Percentiles rank a stretch among this genome's conserved stretches.
These are phyloP conservation scores for Nasturtium officinale DNA, from an alignment of 345 rosid genomes.

Conservation along the genomic window DNA sequence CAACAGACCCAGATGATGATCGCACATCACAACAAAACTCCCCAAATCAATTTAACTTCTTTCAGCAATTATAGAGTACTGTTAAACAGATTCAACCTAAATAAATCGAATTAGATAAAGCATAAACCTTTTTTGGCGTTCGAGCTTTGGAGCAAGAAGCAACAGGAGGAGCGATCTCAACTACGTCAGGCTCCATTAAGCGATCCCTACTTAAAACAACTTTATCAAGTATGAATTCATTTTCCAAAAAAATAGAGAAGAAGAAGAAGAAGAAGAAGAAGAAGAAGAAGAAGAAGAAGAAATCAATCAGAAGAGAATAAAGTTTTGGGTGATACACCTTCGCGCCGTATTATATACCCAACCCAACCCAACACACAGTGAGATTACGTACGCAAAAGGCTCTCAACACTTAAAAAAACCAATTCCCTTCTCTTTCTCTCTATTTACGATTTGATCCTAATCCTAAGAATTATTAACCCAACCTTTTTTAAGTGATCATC, in stretches of 20 bases:
- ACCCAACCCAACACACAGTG: conserved; percentile 25
- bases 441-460: neutral
- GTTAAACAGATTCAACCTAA: conserved; percentile 10
- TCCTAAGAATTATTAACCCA: conserved; percentile 8
- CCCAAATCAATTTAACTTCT: conserved; percentile 9
- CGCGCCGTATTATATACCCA: conserved; percentile 43
- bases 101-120: conserved; percentile 3
- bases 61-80: neutral
- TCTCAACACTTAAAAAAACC: conserved; percentile 5
- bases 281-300: conserved; percentile 7
- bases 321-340: conserved; percentile 18
- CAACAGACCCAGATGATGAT: conserved; percentile 32
- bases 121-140: conserved; percentile 55
- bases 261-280: conserved; percentile 1
- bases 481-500: conserved; percentile 1
- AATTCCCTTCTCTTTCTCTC: neutral
- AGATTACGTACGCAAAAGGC: conserved; percentile 23
- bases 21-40: conserved; percentile 18
- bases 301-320: conserved; percentile 29
- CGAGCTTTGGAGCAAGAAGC: conserved; percentile 43
- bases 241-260: conserved; percentile 4
- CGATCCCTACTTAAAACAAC: conserved; percentile 22
- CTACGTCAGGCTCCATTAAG: conserved; percentile 66
- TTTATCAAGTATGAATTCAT: conserved; percentile 28
- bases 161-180: conserved; percentile 62